These are phyloP conservation scores for Suhomyces coccinellae DNA, from an alignment of 1,139 yeast genomes.

Conservation along the genomic window DNA sequence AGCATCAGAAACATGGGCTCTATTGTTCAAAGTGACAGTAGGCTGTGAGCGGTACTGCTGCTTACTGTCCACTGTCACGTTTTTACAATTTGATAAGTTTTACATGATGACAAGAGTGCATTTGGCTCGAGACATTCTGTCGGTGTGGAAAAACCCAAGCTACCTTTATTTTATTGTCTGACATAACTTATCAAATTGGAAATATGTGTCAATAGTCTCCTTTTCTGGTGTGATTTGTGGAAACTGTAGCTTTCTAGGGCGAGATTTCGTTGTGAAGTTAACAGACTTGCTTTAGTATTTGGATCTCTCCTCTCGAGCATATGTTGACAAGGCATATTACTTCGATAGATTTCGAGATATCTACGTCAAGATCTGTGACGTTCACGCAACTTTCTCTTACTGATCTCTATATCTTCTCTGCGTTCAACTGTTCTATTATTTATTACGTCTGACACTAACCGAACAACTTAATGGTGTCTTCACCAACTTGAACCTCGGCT, in stretches of 20 bases:
- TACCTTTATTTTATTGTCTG: slow-evolving; percentile 59
- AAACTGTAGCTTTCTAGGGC: too few species aligned
- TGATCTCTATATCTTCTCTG: background rate
- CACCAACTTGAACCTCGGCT: slow-evolving; percentile 40
- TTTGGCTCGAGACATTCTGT: slow-evolving; percentile 93
- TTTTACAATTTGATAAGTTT: slow-evolving; percentile 6
- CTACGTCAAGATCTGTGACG: too few species aligned
- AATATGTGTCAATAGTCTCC: background rate
- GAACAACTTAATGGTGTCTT: slow-evolving; percentile 55
- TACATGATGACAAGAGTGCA: slow-evolving; percentile 86
- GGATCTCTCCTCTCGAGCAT: too few species aligned
- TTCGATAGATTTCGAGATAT: too few species aligned
- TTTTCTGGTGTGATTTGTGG: background rate
- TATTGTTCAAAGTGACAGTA: slow-evolving; percentile 4
- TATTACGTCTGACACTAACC: slow-evolving; percentile 26
- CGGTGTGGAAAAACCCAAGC: slow-evolving; percentile 94
- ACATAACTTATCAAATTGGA: slow-evolving; percentile 8
- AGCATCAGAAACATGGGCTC: background rate
- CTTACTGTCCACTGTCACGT: slow-evolving; percentile 6
- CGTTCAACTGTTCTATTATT: background rate
- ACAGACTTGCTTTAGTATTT: too few species aligned
- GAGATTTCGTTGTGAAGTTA: background rate
- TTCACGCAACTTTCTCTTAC: too few species aligned
- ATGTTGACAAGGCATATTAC: too few species aligned
- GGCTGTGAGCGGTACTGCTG: slow-evolving; percentile 9